Base-by-base conservation (phyloP, 2,329 filamentous ascomycete genomes). In the Alternaria triticina region DNA sequence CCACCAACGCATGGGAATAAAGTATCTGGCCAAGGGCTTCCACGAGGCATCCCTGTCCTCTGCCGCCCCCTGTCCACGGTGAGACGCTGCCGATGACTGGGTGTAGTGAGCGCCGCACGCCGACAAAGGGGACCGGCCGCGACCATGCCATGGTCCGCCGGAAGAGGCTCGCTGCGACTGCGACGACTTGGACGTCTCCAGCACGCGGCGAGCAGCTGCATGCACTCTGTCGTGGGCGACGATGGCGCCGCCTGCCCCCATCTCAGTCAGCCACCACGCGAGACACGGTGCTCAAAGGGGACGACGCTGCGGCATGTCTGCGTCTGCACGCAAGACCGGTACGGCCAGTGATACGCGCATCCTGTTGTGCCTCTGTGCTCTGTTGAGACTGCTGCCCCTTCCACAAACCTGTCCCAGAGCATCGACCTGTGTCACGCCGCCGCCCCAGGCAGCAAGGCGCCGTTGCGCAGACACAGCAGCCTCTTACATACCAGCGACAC, bases 1-100 rank as follows among this genome's bases (percentile, higher is more conserved):
- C 57, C 64, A 62, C 61, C 65, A 67, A 62, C 64, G 61, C 61
- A 69, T 72, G 73, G 74, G 68, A 75, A 74, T 74, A 76, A 72
- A 65, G 50, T 40, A 30, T 70, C 69, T 74, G 73, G 72, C 70
- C 57, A 67, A 66, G 67, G 71, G 69, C 74, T 72, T 70, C 74
- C 74, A 76, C 74, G 71, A 72, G 73, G 74, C 70, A 75, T 75
- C 75, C 75, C 74, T 77, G 75, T 28, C 13, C 45, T 62, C 63
- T 62, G 64, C 61, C 50, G 66, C 57, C 61, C 64, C 49, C 62
- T 62, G 61, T 59, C 54, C 52, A 28, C 36, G 17, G 58, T 66
- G 57, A 68, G 60, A 64, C 65, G 61, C 45, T 66, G 66, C 60
- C 57, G 55, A 68, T 43, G 46, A 20, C 64, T 33, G 54, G 36